phyloP scores from a whole-genome alignment of 2,329 filamentous ascomycete species.

The Aspergillus phoenicis region DNA sequence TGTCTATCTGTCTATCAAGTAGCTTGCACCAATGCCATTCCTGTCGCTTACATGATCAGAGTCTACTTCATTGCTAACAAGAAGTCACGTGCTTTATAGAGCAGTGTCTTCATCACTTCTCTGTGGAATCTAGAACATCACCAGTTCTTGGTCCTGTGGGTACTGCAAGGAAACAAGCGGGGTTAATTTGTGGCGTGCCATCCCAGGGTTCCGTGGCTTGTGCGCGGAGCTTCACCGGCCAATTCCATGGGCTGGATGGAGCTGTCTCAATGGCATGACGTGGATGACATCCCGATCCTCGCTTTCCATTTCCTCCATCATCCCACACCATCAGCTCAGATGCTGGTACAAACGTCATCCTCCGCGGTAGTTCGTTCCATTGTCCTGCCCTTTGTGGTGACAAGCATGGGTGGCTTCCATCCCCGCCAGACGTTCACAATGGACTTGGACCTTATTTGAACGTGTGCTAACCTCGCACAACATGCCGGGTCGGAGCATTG shows the following conservation, averaged over 20 bases:
- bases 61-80: too few relatives aligned
- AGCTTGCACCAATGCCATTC: too few relatives aligned
- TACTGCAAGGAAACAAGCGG: not conserved
- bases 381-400: not conserved
- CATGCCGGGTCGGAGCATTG: not conserved
- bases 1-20: too few relatives aligned
- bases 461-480: not conserved
- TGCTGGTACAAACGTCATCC: not conserved
- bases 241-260: not conserved
- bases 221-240: not conserved
- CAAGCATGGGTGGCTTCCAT: not conserved
- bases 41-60: too few relatives aligned
- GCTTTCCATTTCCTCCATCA: not conserved
- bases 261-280: conserved; percentile 1
- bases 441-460: not conserved
- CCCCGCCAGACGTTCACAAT: not conserved
- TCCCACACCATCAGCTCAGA: not conserved
- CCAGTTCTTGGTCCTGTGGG: not conserved
- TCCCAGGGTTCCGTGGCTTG: conserved; percentile 9
- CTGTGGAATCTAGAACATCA: not conserved
- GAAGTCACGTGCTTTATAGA: too few relatives aligned
- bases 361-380: not conserved
- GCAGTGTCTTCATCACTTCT: too few relatives aligned
- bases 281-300: conserved; percentile 6
- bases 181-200: not conserved